Base-by-base conservation (phyloP, 345 rosid genomes). In the Citrus mangshanensis region DNA sequence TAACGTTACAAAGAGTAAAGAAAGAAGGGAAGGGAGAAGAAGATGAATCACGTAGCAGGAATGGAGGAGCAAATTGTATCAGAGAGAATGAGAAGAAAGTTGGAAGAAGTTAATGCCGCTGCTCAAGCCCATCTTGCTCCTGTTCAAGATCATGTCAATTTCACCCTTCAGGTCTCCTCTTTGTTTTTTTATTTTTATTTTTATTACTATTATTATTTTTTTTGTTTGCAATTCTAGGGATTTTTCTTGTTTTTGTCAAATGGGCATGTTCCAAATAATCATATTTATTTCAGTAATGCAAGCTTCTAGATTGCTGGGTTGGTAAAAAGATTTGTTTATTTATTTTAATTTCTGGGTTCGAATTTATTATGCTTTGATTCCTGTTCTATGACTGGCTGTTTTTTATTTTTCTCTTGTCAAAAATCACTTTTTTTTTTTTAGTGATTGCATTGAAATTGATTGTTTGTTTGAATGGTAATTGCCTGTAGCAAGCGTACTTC, bases 401-500 rank as follows among this genome's bases (percentile, higher is more conserved):
- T 37, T 56, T 22, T 1, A 22, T 6, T 27, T 27, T 12, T 27
- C 9, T 74, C 22, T 49, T 7, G 51, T 5, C 10, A 8, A 30
- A 30, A 7, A 37, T 18, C 7, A 6, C 42, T 0, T 32, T 22
- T 30, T 28, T 35, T 35, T 49, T 42, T 42, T 40, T 0, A 46
- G 1, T 25, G 30, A 21, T 22, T 77, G 4, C 22, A 22, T 56
- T 56, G 73, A 46, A 46, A 35, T 30, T 76, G 62, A 19, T 49
- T 75, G 28, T 16, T 28, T 65, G 14, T 35, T 18, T 51, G 64
- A 24, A 14, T 72, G 42, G 28, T 74, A 25, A 59, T 59, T 73
- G 60, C 38, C 80, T 87, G 89, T 97, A 92, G 98, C 93, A 91
- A 95, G 97, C 98, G 6, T 95, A 93, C 82, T 93, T 95, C 94